Percentiles rank a stretch among this genome's conserved stretches.
Evolutionary conservation across 495 filamentous ascomycete genomes (phyloP).

Genomic region (Schizothecium vesticola): DNA sequence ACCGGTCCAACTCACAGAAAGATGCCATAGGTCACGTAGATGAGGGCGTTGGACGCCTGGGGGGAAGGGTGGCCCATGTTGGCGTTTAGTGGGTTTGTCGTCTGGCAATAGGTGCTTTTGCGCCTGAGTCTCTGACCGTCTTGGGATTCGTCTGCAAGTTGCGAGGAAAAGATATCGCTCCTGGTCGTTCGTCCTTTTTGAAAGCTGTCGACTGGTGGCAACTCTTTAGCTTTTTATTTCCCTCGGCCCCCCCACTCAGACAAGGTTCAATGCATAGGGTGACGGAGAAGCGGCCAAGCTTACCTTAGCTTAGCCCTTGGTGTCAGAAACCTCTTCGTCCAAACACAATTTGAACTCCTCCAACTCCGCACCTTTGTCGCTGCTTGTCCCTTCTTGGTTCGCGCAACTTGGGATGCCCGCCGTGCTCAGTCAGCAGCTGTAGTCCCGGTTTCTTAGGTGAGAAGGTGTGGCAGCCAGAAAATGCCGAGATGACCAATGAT

Average conservation of each 20-base stretch:
- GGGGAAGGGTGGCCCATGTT: constrained; percentile 64
- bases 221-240: background rate
- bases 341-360: background rate
- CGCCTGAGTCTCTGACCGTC: background rate
- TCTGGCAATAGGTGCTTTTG: background rate
- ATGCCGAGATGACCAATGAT: background rate
- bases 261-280: background rate
- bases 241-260: background rate
- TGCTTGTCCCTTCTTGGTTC: background rate
- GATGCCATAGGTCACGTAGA: constrained; percentile 65
- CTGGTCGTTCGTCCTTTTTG: background rate
- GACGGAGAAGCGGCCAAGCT: background rate
- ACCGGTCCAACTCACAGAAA: constrained; percentile 54
- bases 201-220: background rate
- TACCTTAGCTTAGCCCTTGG: background rate
- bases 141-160: background rate
- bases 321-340: background rate
- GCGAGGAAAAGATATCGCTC: background rate
- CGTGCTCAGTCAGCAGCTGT: background rate
- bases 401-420: background rate
- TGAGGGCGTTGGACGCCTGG: constrained; percentile 67
- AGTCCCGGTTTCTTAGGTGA: background rate
- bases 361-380: background rate
- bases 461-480: background rate
- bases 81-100: background rate